These are phyloP conservation scores for Fonsecaea multimorphosa DNA, from an alignment of 2,329 filamentous ascomycete genomes.

Conservation along the genomic window DNA sequence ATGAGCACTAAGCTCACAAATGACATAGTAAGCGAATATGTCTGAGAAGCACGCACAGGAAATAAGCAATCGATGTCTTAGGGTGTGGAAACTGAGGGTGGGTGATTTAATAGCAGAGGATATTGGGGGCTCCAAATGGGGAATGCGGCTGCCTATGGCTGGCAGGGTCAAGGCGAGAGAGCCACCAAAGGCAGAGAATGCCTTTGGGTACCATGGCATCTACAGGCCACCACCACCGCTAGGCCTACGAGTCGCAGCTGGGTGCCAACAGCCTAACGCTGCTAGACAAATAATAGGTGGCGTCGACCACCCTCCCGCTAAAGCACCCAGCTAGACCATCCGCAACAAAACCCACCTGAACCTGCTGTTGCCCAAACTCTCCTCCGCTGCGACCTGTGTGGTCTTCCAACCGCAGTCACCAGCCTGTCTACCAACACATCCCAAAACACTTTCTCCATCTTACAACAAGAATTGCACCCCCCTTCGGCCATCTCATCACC, in stretches of 20 bases:
- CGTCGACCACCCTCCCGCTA: not conserved
- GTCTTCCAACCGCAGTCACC: not conserved
- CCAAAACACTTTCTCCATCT: slow-evolving; percentile 1
- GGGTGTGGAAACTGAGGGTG: not conserved
- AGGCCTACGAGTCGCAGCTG: not conserved
- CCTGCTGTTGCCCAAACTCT: slow-evolving; percentile 2
- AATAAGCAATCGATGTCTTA: slow-evolving; percentile 21
- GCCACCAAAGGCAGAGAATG: too few relatives aligned
- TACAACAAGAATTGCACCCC: not conserved
- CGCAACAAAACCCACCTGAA: not conserved
- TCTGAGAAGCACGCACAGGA: slow-evolving; percentile 18
- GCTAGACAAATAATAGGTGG: not conserved
- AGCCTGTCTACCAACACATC: not conserved
- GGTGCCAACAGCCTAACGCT: not conserved
- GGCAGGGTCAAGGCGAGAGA: not conserved
- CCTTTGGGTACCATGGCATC: not conserved
- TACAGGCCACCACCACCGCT: not conserved
- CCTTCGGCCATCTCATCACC: not conserved
- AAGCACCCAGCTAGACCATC: not conserved
- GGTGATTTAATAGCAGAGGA: not conserved
- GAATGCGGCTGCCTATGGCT: not conserved
- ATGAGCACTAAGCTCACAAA: slow-evolving; percentile 17
- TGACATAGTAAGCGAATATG: slow-evolving; percentile 3
- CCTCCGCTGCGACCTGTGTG: slow-evolving; percentile 5
- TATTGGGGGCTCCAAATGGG: not conserved